phyloP scores from a whole-genome alignment of 2,329 filamentous ascomycete species.

The Fusarium sp. region DNA sequence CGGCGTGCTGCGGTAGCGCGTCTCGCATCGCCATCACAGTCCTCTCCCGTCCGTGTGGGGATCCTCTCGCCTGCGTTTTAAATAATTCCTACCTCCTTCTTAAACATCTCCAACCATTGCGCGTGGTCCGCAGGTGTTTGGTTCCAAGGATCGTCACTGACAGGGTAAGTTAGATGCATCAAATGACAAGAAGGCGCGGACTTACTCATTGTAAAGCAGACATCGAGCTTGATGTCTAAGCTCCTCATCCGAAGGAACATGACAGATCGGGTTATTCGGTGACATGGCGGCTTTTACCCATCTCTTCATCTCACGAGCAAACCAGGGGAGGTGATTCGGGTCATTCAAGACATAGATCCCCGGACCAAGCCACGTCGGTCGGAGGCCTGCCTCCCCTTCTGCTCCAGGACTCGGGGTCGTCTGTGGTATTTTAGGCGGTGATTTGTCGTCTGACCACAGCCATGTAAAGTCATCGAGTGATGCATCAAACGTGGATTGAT shows the following conservation, averaged over 20 bases:
- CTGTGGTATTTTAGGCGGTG: neutral
- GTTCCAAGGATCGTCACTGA: conserved; percentile 67
- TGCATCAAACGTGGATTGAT: neutral
- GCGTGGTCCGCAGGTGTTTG: conserved; percentile 66
- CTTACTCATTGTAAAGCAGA: conserved; percentile 48
- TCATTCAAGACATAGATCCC: conserved; percentile 40
- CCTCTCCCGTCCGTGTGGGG: rapidly evolving
- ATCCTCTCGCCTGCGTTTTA: neutral
- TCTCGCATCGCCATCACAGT: too few relatives aligned
- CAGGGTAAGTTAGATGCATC: neutral
- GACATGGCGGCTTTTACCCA: conserved; percentile 46
- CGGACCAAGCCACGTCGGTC: conserved; percentile 27
- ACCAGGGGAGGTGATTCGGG: conserved; percentile 39
- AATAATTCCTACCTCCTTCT: conserved; percentile 60
- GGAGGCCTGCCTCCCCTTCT: conserved; percentile 1
- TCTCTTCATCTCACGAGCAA: conserved; percentile 40
- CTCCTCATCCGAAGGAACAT: conserved; percentile 50
- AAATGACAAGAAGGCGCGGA: rapidly evolving
- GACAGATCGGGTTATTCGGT: conserved; percentile 45
- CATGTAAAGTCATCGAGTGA: neutral
- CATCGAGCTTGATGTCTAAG: conserved; percentile 47
- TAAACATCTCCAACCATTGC: conserved; percentile 67
- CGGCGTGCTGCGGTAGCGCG: too few relatives aligned
- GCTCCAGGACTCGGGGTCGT: neutral
- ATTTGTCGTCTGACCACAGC: neutral